Base-by-base conservation (phyloP, 805 yeast genomes). In the Nakazawaea ambrosiae region DNA sequence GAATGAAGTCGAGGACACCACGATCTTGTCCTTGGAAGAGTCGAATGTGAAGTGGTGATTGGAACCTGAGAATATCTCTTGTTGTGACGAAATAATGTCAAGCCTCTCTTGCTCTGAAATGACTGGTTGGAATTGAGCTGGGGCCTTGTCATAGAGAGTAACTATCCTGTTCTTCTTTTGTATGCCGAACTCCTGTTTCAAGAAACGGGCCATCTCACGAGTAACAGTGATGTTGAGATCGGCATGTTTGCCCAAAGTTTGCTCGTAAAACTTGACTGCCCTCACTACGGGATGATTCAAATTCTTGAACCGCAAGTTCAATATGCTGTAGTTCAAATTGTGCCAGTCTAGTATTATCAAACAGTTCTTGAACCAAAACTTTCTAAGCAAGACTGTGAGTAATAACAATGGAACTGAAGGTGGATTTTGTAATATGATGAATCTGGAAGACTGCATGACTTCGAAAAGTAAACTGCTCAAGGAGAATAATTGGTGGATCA, bases 321-420 rank as follows among this genome's bases (percentile, higher is more conserved):
- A 59, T 20, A 92, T 85, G 2, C 95, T 74, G 57, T 75, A 90
- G 28, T 94, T 95, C 48, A 92, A 66, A 57, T 92, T 92, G 58
- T 92, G 99, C 98, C 98, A 92, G 59, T 92, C 99, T 34, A 92
- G 74, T 16, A 92, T 69, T 18, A 90, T 58, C 50, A 71, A 68
- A 4, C 89, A 66, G 2, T 76, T 68, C 10, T 74, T 70, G 30
- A 75, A 58, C 39, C 37, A 33, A n/a, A 39, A 29, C 31, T 62
- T 57, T 40, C 73, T 70, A 51, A 73, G 76, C 1, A 79, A 17
- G 2, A 81, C 70, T 0, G 76, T 68, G 2, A 89, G 62, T 0
- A 83, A 72, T 12, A 92, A 58, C 2, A 87, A 65, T 0, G 99
- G 99, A 33, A 92, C 68, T 3, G 86, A 75, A 0, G 99, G 99